These are phyloP conservation scores for Rutstroemia sp. DNA, from an alignment of 2,329 filamentous ascomycete genomes.

Conservation along the genomic window DNA sequence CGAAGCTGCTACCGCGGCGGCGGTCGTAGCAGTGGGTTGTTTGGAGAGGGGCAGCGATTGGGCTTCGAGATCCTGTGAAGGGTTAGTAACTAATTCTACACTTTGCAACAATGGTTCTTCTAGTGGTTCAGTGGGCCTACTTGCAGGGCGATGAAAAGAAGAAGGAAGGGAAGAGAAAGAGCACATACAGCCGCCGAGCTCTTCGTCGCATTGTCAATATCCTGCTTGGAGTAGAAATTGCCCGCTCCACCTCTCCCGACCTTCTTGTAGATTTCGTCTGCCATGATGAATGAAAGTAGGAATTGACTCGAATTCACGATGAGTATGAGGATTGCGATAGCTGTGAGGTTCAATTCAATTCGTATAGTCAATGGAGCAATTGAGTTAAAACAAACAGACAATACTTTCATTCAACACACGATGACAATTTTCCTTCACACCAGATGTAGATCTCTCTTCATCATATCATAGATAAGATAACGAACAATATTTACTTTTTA, in stretches of 20 bases:
- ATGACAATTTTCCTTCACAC: too few species aligned
- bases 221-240: constrained; percentile 50
- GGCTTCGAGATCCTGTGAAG: constrained; percentile 32
- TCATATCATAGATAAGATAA: too few species aligned
- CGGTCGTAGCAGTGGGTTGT: constrained; percentile 9
- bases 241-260: constrained; percentile 57
- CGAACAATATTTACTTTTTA: too few species aligned
- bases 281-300: background rate
- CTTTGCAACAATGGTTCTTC: too few species aligned
- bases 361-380: too few species aligned
- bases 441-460: too few species aligned
- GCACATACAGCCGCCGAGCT: background rate
- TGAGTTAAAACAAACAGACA: too few species aligned
- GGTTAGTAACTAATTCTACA: background rate
- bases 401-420: too few species aligned
- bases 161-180: background rate
- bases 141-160: background rate
- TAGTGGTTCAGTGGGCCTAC: background rate
- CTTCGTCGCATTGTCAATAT: constrained; percentile 38
- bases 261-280: constrained; percentile 32
- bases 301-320: too few species aligned
- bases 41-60: constrained; percentile 12
- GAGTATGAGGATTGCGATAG: too few species aligned
- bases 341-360: too few species aligned
- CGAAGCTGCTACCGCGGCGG: constrained; percentile 22